A percentile compares a stretch with the other conserved stretches of the same genome.
Conservation (phyloP, 352 stramenopile genomes). For the Globisporangium yorkense region DNA sequence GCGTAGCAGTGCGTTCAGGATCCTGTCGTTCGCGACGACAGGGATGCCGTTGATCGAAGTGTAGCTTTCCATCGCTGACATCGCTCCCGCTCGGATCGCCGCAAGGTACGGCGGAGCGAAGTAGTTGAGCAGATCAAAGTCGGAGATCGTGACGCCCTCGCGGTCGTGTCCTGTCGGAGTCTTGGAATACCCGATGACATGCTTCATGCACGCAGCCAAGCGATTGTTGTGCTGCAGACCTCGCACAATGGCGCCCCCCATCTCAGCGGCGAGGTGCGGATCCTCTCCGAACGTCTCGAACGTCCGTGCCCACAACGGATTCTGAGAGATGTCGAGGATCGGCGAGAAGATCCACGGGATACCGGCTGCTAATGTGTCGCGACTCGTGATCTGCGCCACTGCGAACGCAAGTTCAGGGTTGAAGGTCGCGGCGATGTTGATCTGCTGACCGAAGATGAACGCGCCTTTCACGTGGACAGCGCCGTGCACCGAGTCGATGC, state of each 20-base stretch:
- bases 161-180: slow-evolving; percentile 81
- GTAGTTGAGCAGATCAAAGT: slow-evolving; percentile 81
- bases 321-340: slow-evolving; percentile 82
- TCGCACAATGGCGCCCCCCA: slow-evolving; percentile 70
- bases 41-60: slow-evolving; percentile 91
- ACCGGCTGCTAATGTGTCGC: slow-evolving; percentile 81
- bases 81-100: slow-evolving; percentile 66
- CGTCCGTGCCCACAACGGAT: slow-evolving; percentile 85
- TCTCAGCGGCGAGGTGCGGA: slow-evolving; percentile 68
- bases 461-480: slow-evolving; percentile 82
- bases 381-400: slow-evolving; percentile 65
- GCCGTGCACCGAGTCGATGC: slow-evolving; percentile 89
- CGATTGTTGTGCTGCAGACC: slow-evolving; percentile 73
- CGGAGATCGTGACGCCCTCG: slow-evolving; percentile 56
- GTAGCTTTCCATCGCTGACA: slow-evolving; percentile 94
- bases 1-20: slow-evolving; percentile 79
- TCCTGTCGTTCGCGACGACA: slow-evolving; percentile 77
- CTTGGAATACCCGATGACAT: slow-evolving; percentile 87
- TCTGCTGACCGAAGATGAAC: slow-evolving; percentile 83
- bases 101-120: slow-evolving; percentile 84
- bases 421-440: slow-evolving; percentile 88
- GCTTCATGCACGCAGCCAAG: slow-evolving; percentile 86
- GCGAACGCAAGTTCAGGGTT: slow-evolving; percentile 69
- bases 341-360: slow-evolving; percentile 91
- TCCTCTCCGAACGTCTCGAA: slow-evolving; percentile 95